phyloP scores from a whole-genome alignment of 2,329 filamentous ascomycete species.

The Alternaria angustiovoidea region DNA sequence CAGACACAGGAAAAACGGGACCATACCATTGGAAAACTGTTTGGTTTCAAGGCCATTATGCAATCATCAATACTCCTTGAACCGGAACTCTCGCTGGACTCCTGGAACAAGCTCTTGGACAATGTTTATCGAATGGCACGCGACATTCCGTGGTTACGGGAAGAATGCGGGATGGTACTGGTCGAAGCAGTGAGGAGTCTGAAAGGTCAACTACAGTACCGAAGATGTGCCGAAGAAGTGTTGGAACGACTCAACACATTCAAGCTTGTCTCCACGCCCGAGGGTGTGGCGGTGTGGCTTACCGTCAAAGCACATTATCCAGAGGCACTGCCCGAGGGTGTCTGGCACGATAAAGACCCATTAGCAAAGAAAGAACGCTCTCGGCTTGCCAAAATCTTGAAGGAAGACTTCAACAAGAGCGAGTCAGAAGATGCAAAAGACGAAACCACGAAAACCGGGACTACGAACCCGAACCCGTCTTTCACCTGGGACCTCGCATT shows the following conservation, averaged over 20 bases:
- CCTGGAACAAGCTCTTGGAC: conserved; percentile 74
- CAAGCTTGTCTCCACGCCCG: conserved; percentile 79
- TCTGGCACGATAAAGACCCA: conserved; percentile 79
- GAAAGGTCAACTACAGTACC: conserved; percentile 54
- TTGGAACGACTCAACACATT: conserved; percentile 69
- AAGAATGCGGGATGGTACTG: conserved; percentile 85
- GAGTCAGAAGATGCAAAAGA: conserved; percentile 55
- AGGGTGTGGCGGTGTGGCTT: conserved; percentile 91
- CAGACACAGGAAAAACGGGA: conserved; percentile 80
- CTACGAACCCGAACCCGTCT: conserved; percentile 81
- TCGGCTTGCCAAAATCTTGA: conserved; percentile 78
- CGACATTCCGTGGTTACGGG: conserved; percentile 87
- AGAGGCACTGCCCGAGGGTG: conserved; percentile 70
- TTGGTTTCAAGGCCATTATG: conserved; percentile 86
- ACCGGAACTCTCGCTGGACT: conserved; percentile 59
- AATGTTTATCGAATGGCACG: conserved; percentile 76
- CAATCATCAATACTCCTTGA: conserved; percentile 76
- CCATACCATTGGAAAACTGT: conserved; percentile 83
- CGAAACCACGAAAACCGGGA: conserved; percentile 68
- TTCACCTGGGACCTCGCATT: conserved; percentile 89
- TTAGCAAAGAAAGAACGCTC: conserved; percentile 72
- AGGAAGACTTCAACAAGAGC: conserved; percentile 71
- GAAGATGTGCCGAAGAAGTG: conserved; percentile 67
- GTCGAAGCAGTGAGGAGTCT: conserved; percentile 73
- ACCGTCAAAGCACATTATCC: conserved; percentile 70